Conservation (phyloP, 345 rosid species). For the Lepidium sativum region DNA sequence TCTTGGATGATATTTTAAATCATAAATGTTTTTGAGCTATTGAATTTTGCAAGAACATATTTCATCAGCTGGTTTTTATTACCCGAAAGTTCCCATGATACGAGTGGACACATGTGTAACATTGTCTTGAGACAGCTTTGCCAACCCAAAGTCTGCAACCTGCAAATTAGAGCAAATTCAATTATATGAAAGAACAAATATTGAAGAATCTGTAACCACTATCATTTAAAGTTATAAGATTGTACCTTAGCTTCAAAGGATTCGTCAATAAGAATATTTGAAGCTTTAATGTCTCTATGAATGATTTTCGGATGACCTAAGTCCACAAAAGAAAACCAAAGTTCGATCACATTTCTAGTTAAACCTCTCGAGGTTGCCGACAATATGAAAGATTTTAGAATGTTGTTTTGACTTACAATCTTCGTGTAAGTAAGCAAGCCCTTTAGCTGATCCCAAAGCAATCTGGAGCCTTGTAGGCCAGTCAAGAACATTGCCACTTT, state of each 20-base stretch:
- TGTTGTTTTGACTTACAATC: slow-evolving; percentile 50
- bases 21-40: not conserved
- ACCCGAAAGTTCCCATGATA: slow-evolving; percentile 99
- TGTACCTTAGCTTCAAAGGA: slow-evolving; percentile 72
- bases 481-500: slow-evolving; percentile 52
- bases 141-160: slow-evolving; percentile 98
- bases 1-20: not conserved
- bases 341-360: not conserved
- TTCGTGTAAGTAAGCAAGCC: slow-evolving; percentile 94
- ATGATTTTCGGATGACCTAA: slow-evolving; percentile 86
- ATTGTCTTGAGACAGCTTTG: slow-evolving; percentile 64
- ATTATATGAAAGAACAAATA: not conserved
- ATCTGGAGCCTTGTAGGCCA: slow-evolving; percentile 73
- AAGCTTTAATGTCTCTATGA: slow-evolving; percentile 81
- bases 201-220: not conserved
- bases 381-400: not conserved
- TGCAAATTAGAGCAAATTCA: slow-evolving; percentile 16
- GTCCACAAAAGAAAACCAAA: not conserved
- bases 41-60: not conserved
- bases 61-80: slow-evolving; percentile 9
- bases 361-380: not conserved
- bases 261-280: slow-evolving; percentile 75
- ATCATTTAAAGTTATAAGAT: not conserved
- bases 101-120: slow-evolving; percentile 92
- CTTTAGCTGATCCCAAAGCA: slow-evolving; percentile 88